These are phyloP conservation scores for Botryotinia globosa DNA, from an alignment of 2,329 filamentous ascomycete species.

Conservation along the genomic window DNA sequence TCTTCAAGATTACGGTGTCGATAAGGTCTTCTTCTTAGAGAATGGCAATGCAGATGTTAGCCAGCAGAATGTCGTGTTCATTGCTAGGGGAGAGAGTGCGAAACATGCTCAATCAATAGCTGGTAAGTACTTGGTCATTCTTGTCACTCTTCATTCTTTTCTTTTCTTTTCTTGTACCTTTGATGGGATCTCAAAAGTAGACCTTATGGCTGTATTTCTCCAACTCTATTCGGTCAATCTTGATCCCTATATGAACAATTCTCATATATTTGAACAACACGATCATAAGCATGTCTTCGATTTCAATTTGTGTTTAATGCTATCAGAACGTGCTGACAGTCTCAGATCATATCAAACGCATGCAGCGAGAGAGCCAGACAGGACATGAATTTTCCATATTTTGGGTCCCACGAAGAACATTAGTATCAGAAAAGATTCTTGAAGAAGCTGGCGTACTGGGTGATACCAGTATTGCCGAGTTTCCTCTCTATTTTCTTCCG, in stretches of 20 bases:
- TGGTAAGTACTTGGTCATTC: constrained; percentile 54
- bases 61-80: constrained; percentile 92
- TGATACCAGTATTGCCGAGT: constrained; percentile 83
- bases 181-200: constrained; percentile 57
- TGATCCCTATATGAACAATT: constrained; percentile 50
- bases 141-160: not conserved
- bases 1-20: constrained; percentile 93
- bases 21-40: constrained; percentile 95
- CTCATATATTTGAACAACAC: constrained; percentile 35
- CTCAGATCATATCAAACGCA: constrained; percentile 83
- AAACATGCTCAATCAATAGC: constrained; percentile 82
- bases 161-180: not conserved
- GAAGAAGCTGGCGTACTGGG: constrained; percentile 92
- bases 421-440: constrained; percentile 85
- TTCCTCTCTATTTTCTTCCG: constrained; percentile 86
- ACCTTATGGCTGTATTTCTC: constrained; percentile 50
- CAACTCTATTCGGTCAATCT: constrained; percentile 57
- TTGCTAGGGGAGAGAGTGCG: constrained; percentile 85
- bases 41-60: constrained; percentile 93
- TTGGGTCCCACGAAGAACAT: constrained; percentile 88
- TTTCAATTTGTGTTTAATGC: constrained; percentile 42
- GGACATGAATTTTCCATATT: constrained; percentile 97
- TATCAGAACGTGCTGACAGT: constrained; percentile 59
- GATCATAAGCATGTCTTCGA: constrained; percentile 44
- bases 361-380: constrained; percentile 82